Evolutionary conservation across 129 eudicot genomes (phyloP).

Genomic region (Rutidosis leptorrhynchoides): DNA sequence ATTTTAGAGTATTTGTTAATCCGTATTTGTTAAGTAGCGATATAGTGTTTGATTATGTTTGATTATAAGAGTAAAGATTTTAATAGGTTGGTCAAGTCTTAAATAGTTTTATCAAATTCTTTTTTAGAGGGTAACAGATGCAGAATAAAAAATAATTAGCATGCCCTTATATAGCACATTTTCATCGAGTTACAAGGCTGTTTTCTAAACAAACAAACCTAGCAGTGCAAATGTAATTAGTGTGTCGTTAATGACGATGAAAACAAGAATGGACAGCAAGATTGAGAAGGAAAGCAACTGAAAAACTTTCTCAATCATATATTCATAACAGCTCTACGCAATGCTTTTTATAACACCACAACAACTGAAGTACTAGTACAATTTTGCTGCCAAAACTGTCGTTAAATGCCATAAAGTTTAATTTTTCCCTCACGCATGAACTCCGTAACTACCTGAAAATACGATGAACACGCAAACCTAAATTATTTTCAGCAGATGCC

Average conservation of each 20-base stretch:
- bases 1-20: background rate
- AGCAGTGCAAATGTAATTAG: no score
- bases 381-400: constrained; percentile 17
- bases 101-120: no score
- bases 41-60: background rate
- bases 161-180: background rate
- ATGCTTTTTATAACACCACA: background rate
- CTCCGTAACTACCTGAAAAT: constrained; percentile 2
- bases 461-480: background rate
- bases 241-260: background rate
- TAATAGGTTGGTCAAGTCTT: background rate
- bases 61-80: background rate
- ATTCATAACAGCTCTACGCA: background rate
- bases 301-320: background rate
- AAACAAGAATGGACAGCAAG: constrained; percentile 10
- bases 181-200: background rate
- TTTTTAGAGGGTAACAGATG: no score
- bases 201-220: background rate
- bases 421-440: background rate
- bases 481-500: background rate
- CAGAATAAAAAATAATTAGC: no score
- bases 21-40: background rate
- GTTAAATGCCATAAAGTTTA: background rate
- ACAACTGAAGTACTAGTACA: background rate
- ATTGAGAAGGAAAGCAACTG: background rate